Conservation (phyloP, 805 yeast genomes). For the Ogataea siamensis region DNA sequence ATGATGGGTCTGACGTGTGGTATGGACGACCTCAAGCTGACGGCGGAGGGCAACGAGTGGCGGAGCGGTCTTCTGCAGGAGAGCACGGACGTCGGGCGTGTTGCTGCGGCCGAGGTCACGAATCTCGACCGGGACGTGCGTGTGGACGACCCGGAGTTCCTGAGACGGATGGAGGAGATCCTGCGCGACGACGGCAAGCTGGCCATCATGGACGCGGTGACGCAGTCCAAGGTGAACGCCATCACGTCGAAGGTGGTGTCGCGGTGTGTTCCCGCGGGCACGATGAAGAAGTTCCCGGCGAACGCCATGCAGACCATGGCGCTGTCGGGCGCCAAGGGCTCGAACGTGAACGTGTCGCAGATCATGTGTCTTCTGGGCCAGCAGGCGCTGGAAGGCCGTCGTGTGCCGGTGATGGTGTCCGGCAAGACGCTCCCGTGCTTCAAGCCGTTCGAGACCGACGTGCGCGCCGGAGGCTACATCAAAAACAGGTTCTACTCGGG, state of each 20-base stretch:
- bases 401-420: conserved; percentile 98
- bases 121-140: conserved; percentile 58
- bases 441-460: conserved; percentile 94
- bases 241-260: conserved; percentile 94
- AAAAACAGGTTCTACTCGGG: conserved; percentile 97
- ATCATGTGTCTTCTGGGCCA: conserved; percentile 99
- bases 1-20: conserved; percentile 97
- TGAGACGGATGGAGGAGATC: conserved; percentile 89
- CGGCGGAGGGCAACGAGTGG: conserved; percentile 87
- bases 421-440: conserved; percentile 97
- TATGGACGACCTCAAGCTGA: conserved; percentile 96
- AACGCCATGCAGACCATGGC: conserved; percentile 99
- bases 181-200: conserved; percentile 89
- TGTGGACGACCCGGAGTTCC: conserved; percentile 65
- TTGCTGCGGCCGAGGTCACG: conserved; percentile 93
- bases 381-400: conserved; percentile 98
- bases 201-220: conserved; percentile 92
- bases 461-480: conserved; percentile 97
- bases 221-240: conserved; percentile 87
- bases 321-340: conserved; percentile 98
- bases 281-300: conserved; percentile 92
- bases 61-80: conserved; percentile 77
- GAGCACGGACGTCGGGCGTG: conserved; percentile 79
- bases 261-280: conserved; percentile 93
- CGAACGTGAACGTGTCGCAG: conserved; percentile 96